Percentiles rank a stretch among this genome's conserved stretches.
These are phyloP conservation scores for Dothistroma septosporum DNA, from an alignment of 2,329 filamentous ascomycete species.

Conservation along the genomic window DNA sequence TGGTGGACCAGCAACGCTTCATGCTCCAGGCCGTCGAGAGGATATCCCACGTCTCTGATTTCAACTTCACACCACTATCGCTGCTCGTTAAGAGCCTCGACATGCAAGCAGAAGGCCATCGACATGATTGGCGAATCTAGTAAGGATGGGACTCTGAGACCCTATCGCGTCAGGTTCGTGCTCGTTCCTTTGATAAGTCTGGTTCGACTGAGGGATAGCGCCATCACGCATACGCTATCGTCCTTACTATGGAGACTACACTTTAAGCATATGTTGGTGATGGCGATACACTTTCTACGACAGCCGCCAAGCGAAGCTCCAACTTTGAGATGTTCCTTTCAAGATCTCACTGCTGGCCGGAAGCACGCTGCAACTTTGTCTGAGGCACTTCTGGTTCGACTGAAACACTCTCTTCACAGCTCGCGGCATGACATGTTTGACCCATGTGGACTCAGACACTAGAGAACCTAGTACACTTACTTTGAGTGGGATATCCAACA, in stretches of 20 bases:
- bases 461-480: background rate
- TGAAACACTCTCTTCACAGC: constrained; percentile 6
- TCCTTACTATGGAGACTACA: background rate
- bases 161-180: background rate
- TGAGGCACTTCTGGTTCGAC: constrained; percentile 4
- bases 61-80: background rate
- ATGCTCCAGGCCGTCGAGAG: background rate
- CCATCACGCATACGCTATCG: background rate
- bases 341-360: background rate
- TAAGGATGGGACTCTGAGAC: background rate
- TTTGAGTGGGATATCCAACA: background rate
- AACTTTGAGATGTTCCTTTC: background rate
- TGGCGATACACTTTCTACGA: background rate
- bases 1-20: background rate
- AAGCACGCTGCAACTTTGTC: background rate
- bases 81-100: background rate
- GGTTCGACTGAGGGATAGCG: background rate
- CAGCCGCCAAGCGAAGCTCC: background rate
- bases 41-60: background rate
- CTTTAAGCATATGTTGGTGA: background rate
- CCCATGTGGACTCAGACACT: background rate
- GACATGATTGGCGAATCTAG: background rate
- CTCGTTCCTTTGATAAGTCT: background rate
- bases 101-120: background rate
- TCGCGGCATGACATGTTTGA: background rate